phyloP scores from a whole-genome alignment of 441 rosid genomes.

The Metrosideros polymorpha region DNA sequence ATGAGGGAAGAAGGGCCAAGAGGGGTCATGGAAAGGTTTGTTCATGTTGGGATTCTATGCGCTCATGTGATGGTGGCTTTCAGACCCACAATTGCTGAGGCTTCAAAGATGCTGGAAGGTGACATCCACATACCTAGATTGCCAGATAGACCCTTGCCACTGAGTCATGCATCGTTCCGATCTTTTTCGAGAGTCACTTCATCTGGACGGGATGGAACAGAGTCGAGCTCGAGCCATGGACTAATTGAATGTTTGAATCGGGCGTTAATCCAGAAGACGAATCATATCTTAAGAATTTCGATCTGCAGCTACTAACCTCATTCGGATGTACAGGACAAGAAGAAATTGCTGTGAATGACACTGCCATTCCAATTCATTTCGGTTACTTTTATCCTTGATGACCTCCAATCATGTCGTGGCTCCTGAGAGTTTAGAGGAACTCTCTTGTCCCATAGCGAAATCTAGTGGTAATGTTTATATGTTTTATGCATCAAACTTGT shows the following conservation, averaged over 20 bases:
- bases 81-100: slow-evolving; percentile 48
- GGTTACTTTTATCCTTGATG: not conserved
- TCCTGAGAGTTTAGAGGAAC: not conserved
- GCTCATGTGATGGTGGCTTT: slow-evolving; percentile 57
- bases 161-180: slow-evolving; percentile 33
- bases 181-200: slow-evolving; percentile 2
- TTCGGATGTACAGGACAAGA: not conserved
- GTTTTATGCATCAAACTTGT: not conserved
- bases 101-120: slow-evolving; percentile 47
- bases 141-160: slow-evolving; percentile 59
- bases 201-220: slow-evolving; percentile 2
- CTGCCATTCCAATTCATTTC: not conserved
- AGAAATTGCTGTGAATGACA: not conserved
- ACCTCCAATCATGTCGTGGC: not conserved
- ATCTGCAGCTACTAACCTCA: not conserved
- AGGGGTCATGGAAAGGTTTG: slow-evolving; percentile 53
- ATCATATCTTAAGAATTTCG: not conserved
- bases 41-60: slow-evolving; percentile 47
- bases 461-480: not conserved
- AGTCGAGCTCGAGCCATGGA: slow-evolving; percentile 3
- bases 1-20: slow-evolving; percentile 35
- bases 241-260: not conserved
- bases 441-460: not conserved
- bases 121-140: slow-evolving; percentile 46
- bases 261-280: not conserved